Conservation (phyloP, 106 monocot species). For the Vanilla planifolia region DNA sequence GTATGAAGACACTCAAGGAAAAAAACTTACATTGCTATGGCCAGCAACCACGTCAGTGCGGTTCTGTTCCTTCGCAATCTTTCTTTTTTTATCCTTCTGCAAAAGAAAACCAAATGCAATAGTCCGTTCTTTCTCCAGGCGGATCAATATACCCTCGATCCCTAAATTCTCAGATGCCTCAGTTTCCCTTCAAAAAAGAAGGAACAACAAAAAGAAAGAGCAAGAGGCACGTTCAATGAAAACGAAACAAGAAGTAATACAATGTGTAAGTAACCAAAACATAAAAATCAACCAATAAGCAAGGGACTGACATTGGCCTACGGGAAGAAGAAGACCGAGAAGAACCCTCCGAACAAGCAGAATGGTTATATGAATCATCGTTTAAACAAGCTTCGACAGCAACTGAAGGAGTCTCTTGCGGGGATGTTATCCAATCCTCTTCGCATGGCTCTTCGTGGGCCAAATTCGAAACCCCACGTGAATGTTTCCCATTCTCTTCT, state of each 20-base stretch:
- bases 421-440: neutral
- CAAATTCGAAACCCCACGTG: neutral
- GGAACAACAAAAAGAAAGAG: neutral
- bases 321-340: conserved; percentile 21
- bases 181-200: conserved; percentile 13
- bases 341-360: conserved; percentile 2
- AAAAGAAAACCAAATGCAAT: conserved; percentile 8
- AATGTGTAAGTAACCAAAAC: too few species aligned
- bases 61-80: neutral
- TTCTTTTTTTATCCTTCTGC: neutral
- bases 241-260: neutral
- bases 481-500: neutral
- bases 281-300: too few species aligned
- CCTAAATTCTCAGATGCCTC: conserved; percentile 11
- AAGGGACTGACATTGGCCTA: conserved; percentile 14
- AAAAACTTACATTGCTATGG: neutral
- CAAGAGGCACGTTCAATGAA: neutral
- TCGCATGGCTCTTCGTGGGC: neutral
- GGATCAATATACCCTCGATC: conserved; percentile 29
- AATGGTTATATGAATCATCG: neutral
- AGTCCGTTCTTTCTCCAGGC: conserved; percentile 37
- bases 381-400: neutral
- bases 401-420: neutral
- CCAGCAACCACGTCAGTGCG: neutral
- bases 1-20: too few species aligned